Base-by-base conservation (phyloP, 2,329 filamentous ascomycete genomes). In the Westerdykella ornata region DNA sequence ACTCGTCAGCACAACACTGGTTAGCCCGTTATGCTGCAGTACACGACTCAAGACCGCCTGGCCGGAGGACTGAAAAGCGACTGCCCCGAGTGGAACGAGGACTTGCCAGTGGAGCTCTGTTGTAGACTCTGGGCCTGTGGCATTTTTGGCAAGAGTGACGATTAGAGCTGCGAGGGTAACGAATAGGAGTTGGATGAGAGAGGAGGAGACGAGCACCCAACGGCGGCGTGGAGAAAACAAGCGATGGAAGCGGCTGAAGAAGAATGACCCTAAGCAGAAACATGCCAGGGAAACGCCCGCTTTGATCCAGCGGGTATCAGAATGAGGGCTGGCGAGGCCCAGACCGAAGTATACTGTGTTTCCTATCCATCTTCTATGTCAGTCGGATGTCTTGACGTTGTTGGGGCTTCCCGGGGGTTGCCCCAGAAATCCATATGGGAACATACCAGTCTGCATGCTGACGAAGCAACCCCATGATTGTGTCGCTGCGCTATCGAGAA, bases 291-390 rank as follows among this genome's bases (percentile, higher is more conserved):
- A 87, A 7, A 77, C 75, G n/a, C 76, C 73, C 0, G 85, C 85
- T 50, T 86, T 85, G 57, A 84, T 74, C 81, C 81, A 86, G 37
- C 82, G 74, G 14, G 73, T 75, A 28, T 55, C 53, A 11, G 68
- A 68, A 3, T 56, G 62, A 1, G 79, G 74, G 0, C 77, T 75
- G 7, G 78, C 73, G n/a, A 88, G 69, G 2, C 85, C 85, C 2
- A 89, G 74, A 7, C 84, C 85, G 12, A 88, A 72, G 60, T 88
- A 90, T 36, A 90, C 78, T 4, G 85, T 88, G 64, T 90, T 90
- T 43, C 82, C 63, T 67, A 29, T 33, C 14, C 30, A 17, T n/a
- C 3, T 17, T 8, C 5, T 5, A 16, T 3, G 34, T 33, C 11
- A 36, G 13, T 37, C 14, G 11, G 16, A 33, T 33, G 19, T 5